These are phyloP conservation scores for Lactarius deliciosus DNA, from an alignment of 768 basidiomycete species.

Conservation along the genomic window DNA sequence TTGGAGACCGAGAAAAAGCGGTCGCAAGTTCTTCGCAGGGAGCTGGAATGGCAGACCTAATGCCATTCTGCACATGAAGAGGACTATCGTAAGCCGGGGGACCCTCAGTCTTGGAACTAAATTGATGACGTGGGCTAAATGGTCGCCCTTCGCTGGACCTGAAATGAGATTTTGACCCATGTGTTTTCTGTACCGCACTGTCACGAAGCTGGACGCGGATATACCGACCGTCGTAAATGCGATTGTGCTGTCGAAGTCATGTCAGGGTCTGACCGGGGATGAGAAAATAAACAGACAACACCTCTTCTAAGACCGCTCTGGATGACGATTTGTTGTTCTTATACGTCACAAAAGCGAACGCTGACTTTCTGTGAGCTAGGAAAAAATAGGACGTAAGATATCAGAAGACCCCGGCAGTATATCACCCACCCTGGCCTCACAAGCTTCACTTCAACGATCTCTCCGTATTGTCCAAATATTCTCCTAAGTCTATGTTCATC, in stretches of 20 bases:
- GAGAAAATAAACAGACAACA: slow-evolving; percentile 33
- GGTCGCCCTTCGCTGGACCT: slow-evolving; percentile 13
- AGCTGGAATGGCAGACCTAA: background rate
- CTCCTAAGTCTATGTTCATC: slow-evolving; percentile 58
- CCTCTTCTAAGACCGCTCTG: slow-evolving; percentile 67
- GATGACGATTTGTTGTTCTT: slow-evolving; percentile 60
- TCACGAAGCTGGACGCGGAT: slow-evolving; percentile 78
- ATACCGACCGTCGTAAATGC: slow-evolving; percentile 62
- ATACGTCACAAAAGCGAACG: slow-evolving; percentile 79
- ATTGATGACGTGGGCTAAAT: slow-evolving; percentile 24
- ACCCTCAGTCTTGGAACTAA: slow-evolving; percentile 1
- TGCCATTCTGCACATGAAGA: slow-evolving; percentile 8
- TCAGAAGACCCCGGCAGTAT: background rate
- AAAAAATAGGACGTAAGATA: slow-evolving; percentile 6
- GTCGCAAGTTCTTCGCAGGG: slow-evolving; percentile 6
- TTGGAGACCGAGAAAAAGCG: slow-evolving; percentile 6
- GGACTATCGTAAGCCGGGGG: slow-evolving; percentile 3
- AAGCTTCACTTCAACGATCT: slow-evolving; percentile 62
- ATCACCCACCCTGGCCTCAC: slow-evolving; percentile 61
- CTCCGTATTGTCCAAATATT: slow-evolving; percentile 64
- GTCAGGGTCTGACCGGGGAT: slow-evolving; percentile 11
- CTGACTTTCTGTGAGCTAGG: slow-evolving; percentile 61
- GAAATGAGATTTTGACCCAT: slow-evolving; percentile 34
- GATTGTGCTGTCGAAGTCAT: slow-evolving; percentile 58
- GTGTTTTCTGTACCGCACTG: slow-evolving; percentile 49